These are phyloP conservation scores for Gryganskiella cystojenkinii DNA, from an alignment of 192 early-diverging fungal species.

Conservation along the genomic window DNA sequence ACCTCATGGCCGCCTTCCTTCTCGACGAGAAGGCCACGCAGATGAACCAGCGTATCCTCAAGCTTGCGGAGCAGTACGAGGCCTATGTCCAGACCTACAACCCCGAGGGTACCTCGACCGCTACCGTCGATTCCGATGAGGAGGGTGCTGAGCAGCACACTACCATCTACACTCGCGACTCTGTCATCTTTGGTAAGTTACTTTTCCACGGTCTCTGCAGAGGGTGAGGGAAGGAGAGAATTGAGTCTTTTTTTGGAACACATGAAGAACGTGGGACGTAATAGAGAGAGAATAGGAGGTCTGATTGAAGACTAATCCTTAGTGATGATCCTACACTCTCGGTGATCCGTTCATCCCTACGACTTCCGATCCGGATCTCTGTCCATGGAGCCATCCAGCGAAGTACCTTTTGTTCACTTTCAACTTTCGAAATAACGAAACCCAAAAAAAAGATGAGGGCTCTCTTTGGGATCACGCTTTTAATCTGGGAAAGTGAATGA, in stretches of 20 bases:
- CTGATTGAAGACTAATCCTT: too few relatives aligned
- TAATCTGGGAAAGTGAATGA: not conserved
- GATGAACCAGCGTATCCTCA: conserved; percentile 68
- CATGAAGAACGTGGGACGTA: too few relatives aligned
- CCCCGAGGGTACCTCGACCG: conserved; percentile 48
- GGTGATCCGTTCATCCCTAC: too few relatives aligned
- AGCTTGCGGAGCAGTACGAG: conserved; percentile 72
- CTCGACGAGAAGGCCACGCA: conserved; percentile 70
- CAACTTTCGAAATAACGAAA: too few relatives aligned
- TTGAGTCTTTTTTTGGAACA: too few relatives aligned
- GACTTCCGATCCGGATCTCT: too few relatives aligned
- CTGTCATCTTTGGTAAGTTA: conserved; percentile 53
- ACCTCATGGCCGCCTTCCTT: conserved; percentile 66
- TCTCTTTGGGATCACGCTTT: not conserved
- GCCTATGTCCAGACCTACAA: conserved; percentile 50
- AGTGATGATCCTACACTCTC: too few relatives aligned
- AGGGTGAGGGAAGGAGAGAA: too few relatives aligned
- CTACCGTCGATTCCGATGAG: conserved; percentile 50
- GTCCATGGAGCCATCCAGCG: too few relatives aligned
- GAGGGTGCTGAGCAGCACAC: conserved; percentile 52
- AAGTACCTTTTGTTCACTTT: too few relatives aligned
- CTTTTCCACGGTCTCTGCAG: not conserved
- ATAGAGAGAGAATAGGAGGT: too few relatives aligned
- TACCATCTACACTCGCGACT: conserved; percentile 51
- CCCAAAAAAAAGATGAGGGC: too few relatives aligned